Evolutionary conservation across 2,329 filamentous ascomycete genomes (phyloP), one percentile per base, ranked within the genome.

Genomic region (Fonsecaea monophora): DNA sequence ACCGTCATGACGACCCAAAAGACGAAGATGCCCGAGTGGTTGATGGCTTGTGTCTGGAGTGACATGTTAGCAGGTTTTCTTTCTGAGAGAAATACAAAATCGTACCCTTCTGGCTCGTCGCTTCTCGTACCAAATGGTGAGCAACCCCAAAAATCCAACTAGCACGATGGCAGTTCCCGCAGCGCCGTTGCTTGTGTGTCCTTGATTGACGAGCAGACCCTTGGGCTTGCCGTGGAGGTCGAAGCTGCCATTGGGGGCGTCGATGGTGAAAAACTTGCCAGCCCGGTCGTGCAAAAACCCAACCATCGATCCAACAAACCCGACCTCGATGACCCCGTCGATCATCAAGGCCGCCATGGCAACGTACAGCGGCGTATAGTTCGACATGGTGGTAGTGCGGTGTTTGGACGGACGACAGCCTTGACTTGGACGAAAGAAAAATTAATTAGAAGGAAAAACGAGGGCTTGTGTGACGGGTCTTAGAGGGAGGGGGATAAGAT

Each of bases 161-260:
- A 73, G 57, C 3, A 73, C 56, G n/a, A 73, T 50, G 30, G 69
- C 71, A 3, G 71, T 73, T n/a, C 71, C 71, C 32, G 68, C 71
- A 30, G 71, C 71, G 35, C 70, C 71, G 53, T 73, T 73, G 68
- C 68, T 70, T 32, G 70, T 70, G 59, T 73, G 71, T 21, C 71
- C 71, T 45, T 73, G 71, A 45, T 73, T 53, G 35, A 54, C 67
- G 30, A 71, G 42, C 3, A 68, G 50, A 1, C 64, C 57, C 15
- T 38, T 40, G 15, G 71, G 71, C 45, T 71, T 72, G 57, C 69
- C 71, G 45, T 71, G 69, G 8, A 73, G 65, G 38, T 68, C 55
- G 64, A 69, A 73, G 30, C 64, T 38, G 13, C 69, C 64, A 15
- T 53, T 55, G n/a, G 69, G 58, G 2, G 64, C 67, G 34, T 66